These are phyloP conservation scores for Ceratocystis cubensis DNA, from an alignment of 2,329 filamentous ascomycete species.

Conservation along the genomic window DNA sequence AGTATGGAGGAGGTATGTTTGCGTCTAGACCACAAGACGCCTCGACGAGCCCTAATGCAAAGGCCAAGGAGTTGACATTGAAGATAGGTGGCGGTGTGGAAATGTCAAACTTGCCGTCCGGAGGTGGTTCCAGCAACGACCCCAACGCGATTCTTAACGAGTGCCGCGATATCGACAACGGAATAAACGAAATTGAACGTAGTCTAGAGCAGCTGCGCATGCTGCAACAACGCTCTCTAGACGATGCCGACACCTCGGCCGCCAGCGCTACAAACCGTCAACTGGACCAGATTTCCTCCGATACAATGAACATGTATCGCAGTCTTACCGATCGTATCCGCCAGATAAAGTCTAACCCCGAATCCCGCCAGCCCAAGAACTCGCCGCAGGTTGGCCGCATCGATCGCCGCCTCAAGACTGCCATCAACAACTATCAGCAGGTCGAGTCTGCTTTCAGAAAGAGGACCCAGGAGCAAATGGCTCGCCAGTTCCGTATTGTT, in stretches of 20 bases:
- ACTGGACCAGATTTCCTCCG: conserved; percentile 59
- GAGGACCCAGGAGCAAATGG: conserved; percentile 70
- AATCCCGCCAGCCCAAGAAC: conserved; percentile 61
- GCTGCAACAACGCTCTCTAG: conserved; percentile 58
- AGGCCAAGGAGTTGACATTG: conserved; percentile 20
- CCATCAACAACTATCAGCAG: conserved; percentile 70
- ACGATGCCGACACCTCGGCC: conserved; percentile 58
- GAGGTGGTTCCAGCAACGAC: conserved; percentile 32
- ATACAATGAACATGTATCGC: conserved; percentile 75
- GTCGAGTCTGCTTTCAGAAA: conserved; percentile 70
- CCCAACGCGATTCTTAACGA: conserved; percentile 74
- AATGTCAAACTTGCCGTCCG: conserved; percentile 22
- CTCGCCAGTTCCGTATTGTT: conserved; percentile 82
- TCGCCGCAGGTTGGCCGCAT: conserved; percentile 68
- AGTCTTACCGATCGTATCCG: conserved; percentile 67
- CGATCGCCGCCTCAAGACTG: conserved; percentile 65
- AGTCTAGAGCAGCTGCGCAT: conserved; percentile 60
- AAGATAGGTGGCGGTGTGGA: conserved; percentile 22
- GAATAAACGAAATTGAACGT: conserved; percentile 60
- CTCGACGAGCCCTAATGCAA: conserved; percentile 16
- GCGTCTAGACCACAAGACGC: conserved; percentile 14
- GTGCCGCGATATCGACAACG: conserved; percentile 65
- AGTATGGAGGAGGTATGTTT: conserved; percentile 18
- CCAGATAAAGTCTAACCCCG: conserved; percentile 68
- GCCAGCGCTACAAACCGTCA: conserved; percentile 53